Evolutionary conservation across 331 rosid genomes (phyloP), one percentile per base, ranked within the genome.

Genomic region (Pyrus hybrid): DNA sequence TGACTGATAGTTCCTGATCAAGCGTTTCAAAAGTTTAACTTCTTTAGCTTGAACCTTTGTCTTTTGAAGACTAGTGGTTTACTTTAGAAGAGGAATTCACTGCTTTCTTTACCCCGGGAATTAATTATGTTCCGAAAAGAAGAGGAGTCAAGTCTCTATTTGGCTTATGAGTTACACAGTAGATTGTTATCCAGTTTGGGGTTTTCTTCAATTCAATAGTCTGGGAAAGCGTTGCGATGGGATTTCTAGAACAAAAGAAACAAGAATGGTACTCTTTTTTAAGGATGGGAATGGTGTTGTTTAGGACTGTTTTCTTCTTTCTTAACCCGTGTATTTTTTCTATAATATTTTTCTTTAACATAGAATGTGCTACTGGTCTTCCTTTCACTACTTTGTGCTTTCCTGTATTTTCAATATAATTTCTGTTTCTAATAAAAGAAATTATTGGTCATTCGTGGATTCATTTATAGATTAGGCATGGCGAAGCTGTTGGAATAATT

Each of bases 401-500:
- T 25, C 68, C 13, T 37, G 25, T 73, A 73, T 14, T 72, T 13
- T 32, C 67, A 30, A 2, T 29, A 10, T 8, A 60, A 41, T 6
- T 33, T 61, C 5, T 37, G 37, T 61, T 8, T 18, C 69, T 64
- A 8, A 64, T 18, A 17, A 64, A 30, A 29, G 21, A 21, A 2
- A 21, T 22, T 57, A 22, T 7, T 58, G 56, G 37, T 71, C 56
- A 57, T 23, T 33, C 16, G 18, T 76, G 51, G 74, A 25, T 65
- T 41, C 60, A 65, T 77, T 61, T 84, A 82, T 85, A 92, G 99
- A 95, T 95, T 81, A 92, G 94, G 75, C 90, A 88, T 86, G 98
- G 99, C 13, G 99, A 95, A 88, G 96, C 99, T 70, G 98, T 95
- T 84, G 99, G 98, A 74, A 91, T 92, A 77, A 95, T 95, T 71